Base-by-base conservation (phyloP, 495 filamentous ascomycete species). In the Penicillium chermesinum region DNA sequence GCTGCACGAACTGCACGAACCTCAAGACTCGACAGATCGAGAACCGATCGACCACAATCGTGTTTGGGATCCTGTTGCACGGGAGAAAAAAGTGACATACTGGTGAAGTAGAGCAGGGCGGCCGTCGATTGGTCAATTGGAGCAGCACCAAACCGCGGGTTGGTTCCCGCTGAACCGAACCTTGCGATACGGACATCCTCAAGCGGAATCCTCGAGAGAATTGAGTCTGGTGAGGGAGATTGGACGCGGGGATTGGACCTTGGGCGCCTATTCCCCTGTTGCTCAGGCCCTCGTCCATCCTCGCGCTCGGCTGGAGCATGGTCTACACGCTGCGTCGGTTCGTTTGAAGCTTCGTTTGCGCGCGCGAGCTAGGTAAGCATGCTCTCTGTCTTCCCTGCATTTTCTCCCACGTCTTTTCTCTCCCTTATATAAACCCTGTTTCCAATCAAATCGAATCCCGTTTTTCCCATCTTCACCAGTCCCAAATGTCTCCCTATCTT, bases 271-370 rank as follows among this genome's bases (percentile, higher is more conserved):
- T 5, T 30, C 10, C 5, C 5, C 25, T n/a, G n/a, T n/a, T 52
- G 56, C 25, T 33, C 19, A 17, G 17, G 15, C 17, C 39, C 37
- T 18, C 35, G 41, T 35, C 15, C 17, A 53, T 53, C 10, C 25
- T 54, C 52, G 60, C 61, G 61, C 59, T 51, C 44, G 47, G 38
- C 43, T 48, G 51, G 67, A 66, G 65, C 54, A 69, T 69, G 62
- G 50, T 62, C 53, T 56, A 65, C 49, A 32, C 48, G 48, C 57
- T 58, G 54, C 59, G 55, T 66, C 62, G 38, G 30, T 35, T 41
- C 46, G 53, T 56, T 50, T 58, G 54, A 48, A 52, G 49, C 38
- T 54, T 44, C 42, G 58, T 65, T 66, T 72, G 63, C 53, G 58
- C 53, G 56, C 57, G 57, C 56, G 49, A 57, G 43, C 30, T 21